Evolutionary conservation across 2,329 filamentous ascomycete species (phyloP).

Genomic region (Leptographium lundbergii): DNA sequence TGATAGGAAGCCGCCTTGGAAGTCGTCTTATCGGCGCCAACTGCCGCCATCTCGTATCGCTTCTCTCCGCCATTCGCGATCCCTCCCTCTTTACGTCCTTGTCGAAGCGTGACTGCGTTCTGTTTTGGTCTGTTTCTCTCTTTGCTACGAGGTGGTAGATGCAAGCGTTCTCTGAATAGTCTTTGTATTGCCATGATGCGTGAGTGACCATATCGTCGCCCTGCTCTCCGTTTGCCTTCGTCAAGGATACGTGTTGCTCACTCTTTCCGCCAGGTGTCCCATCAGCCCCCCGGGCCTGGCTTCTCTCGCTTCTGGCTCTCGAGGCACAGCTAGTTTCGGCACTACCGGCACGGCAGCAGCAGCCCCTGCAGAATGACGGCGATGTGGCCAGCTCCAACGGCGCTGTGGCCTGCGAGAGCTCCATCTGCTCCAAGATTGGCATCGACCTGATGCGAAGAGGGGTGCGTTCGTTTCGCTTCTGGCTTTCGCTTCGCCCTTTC

Average conservation of each 20-base stretch:
- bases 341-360: slow-evolving; percentile 2
- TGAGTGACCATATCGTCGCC: not conserved
- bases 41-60: not conserved
- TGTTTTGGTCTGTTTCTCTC: no score
- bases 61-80: not conserved
- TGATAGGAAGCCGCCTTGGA: not conserved
- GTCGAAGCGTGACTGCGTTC: no score
- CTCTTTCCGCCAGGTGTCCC: not conserved
- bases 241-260: not conserved
- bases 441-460: slow-evolving; percentile 44
- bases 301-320: slow-evolving; percentile 5
- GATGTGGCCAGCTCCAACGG: slow-evolving; percentile 25
- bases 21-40: not conserved
- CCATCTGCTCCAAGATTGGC: slow-evolving; percentile 57
- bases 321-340: not conserved
- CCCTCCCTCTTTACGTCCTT: not conserved
- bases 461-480: slow-evolving; percentile 17
- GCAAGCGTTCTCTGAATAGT: no score
- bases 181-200: not conserved
- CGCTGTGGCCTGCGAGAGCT: slow-evolving; percentile 58
- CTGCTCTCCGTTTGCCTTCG: not conserved
- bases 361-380: slow-evolving; percentile 1
- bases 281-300: not conserved
- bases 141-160: no score
- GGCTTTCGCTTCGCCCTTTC: no score